A percentile compares a stretch with the other conserved stretches of the same genome.
These are phyloP conservation scores for Xylariaceae sp. DNA, from an alignment of 2,329 filamentous ascomycete species.

Conservation along the genomic window DNA sequence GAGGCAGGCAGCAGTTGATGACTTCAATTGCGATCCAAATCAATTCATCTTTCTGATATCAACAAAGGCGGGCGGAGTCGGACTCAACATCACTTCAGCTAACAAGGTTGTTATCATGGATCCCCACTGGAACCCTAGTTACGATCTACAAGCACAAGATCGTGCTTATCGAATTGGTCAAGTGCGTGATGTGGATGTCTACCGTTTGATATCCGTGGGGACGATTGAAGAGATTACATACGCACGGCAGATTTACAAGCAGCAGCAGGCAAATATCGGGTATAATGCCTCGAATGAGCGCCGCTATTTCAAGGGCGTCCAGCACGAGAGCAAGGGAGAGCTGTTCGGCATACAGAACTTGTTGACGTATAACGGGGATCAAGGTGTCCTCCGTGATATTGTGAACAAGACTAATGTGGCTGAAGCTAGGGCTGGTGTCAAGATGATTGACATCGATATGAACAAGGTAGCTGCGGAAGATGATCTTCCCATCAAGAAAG, in stretches of 20 bases:
- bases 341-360: constrained; percentile 91
- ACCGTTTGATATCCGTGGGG: constrained; percentile 85
- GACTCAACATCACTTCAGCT: constrained; percentile 94
- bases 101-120: constrained; percentile 98
- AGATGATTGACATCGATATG: constrained; percentile 78
- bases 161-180: constrained; percentile 96
- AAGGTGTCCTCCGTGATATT: constrained; percentile 87
- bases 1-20: constrained; percentile 80
- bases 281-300: constrained; percentile 93
- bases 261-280: constrained; percentile 97
- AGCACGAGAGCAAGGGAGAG: constrained; percentile 89
- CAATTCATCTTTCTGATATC: constrained; percentile 97
- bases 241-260: constrained; percentile 96
- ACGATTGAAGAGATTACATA: constrained; percentile 98
- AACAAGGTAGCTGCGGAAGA: constrained; percentile 63
- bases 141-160: constrained; percentile 95
- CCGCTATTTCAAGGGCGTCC: constrained; percentile 93
- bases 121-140: constrained; percentile 96
- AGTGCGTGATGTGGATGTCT: constrained; percentile 90
- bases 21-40: constrained; percentile 85
- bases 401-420: constrained; percentile 98
- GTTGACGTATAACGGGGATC: constrained; percentile 80
- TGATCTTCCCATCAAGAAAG: constrained; percentile 53
- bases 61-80: constrained; percentile 90
- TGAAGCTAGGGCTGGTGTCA: constrained; percentile 85